Conservation (phyloP, 352 stramenopile genomes). For the Globisporangium parvum region DNA sequence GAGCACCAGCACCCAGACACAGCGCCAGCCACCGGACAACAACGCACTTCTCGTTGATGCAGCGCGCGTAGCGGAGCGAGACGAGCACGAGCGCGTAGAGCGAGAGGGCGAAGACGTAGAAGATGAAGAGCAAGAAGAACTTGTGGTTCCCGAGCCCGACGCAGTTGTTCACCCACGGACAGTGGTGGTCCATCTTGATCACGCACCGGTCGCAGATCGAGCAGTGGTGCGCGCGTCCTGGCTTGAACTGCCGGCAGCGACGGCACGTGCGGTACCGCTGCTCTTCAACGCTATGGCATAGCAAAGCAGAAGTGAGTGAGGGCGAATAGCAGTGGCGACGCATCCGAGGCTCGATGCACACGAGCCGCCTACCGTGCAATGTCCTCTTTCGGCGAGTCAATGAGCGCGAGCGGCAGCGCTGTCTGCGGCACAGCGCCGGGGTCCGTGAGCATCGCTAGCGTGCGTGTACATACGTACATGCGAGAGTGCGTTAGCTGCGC, state of each 20-base stretch:
- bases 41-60: conserved; percentile 77
- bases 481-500: neutral
- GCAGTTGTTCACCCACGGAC: conserved; percentile 99
- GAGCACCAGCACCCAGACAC: neutral
- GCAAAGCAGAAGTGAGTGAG: neutral
- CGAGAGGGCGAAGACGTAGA: conserved; percentile 93
- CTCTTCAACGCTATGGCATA: conserved; percentile 56
- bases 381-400: conserved; percentile 72
- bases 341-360: neutral
- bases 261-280: conserved; percentile 82
- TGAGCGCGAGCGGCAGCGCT: conserved; percentile 82
- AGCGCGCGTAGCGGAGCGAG: conserved; percentile 84
- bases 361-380: conserved; percentile 33
- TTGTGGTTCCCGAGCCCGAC: conserved; percentile 99
- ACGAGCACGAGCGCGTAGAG: conserved; percentile 93
- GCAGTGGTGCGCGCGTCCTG: conserved; percentile 94
- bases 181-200: conserved; percentile 99
- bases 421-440: conserved; percentile 95
- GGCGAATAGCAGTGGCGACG: neutral
- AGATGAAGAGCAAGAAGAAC: conserved; percentile 89
- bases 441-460: conserved; percentile 95
- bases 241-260: conserved; percentile 95
- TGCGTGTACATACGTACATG: neutral
- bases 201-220: conserved; percentile 95
- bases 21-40: neutral